Evolutionary conservation across 2,329 filamentous ascomycete genomes (phyloP).

Genomic region (Fusarium lyarnte): DNA sequence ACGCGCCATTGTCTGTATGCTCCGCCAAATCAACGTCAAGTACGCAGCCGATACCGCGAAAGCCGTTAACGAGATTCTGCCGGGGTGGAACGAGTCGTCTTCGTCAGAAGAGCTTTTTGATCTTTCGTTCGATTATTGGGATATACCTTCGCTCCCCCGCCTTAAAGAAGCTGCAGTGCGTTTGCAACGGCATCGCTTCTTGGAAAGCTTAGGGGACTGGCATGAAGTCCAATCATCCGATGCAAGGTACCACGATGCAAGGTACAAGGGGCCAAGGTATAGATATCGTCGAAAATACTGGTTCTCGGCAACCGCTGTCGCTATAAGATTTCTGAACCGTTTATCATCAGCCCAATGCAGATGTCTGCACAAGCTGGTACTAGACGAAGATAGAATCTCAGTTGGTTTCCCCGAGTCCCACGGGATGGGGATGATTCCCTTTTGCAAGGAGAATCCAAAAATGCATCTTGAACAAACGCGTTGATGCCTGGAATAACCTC

Average conservation of each 20-base stretch:
- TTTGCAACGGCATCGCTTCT: background rate
- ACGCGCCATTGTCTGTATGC: background rate
- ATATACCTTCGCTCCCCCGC: background rate
- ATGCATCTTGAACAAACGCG: slow-evolving; percentile 7
- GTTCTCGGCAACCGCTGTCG: slow-evolving; percentile 5
- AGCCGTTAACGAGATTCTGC: background rate
- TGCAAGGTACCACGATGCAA: too few relatives aligned
- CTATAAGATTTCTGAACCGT: background rate
- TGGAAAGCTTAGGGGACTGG: background rate
- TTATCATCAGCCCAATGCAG: background rate
- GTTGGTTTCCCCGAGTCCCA: background rate
- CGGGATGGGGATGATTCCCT: background rate
- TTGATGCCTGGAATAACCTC: slow-evolving; percentile 1
- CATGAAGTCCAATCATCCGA: too few relatives aligned
- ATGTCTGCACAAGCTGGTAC: background rate
- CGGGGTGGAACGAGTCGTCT: background rate
- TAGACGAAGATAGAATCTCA: background rate
- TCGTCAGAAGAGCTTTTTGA: background rate
- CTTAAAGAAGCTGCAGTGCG: background rate
- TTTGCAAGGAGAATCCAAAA: slow-evolving; percentile 13
- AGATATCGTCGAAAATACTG: background rate
- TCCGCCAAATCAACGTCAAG: background rate
- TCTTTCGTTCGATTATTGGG: background rate
- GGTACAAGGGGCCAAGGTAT: background rate
- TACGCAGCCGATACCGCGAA: rapidly evolving